These are phyloP conservation scores for Candida krabiensis DNA, from an alignment of 805 yeast species.

Conservation along the genomic window DNA sequence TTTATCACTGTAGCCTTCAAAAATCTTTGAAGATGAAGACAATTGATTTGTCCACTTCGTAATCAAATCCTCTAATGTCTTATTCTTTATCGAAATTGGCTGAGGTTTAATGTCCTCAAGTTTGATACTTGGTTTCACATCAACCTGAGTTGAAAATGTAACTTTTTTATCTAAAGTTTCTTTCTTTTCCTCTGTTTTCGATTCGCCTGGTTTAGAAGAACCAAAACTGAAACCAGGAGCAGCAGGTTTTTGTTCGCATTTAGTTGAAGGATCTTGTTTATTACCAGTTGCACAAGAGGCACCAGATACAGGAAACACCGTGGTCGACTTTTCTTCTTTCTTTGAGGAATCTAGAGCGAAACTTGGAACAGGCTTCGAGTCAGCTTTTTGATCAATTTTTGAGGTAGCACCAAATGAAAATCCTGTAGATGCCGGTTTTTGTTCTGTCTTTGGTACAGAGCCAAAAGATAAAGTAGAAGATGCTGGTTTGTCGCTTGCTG, in stretches of 20 bases:
- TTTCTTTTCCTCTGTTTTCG: constrained; percentile 1
- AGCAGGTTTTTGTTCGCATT: constrained; percentile 24
- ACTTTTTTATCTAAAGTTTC: constrained; percentile 23
- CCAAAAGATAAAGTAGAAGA: constrained; percentile 1
- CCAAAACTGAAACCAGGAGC: constrained; percentile 3
- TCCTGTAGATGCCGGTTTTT: constrained; percentile 2
- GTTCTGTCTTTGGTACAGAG: not conserved
- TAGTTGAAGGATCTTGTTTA: constrained; percentile 6
- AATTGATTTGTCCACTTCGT: constrained; percentile 91
- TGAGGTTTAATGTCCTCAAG: constrained; percentile 62
- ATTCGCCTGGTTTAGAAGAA: constrained; percentile 5
- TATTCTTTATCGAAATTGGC: constrained; percentile 80
- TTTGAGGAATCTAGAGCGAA: constrained; percentile 10
- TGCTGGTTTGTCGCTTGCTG: no score
- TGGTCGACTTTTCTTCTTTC: constrained; percentile 9
- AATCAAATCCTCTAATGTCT: constrained; percentile 88
- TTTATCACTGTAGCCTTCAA: constrained; percentile 70
- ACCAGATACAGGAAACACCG: constrained; percentile 11
- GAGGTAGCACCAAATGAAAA: constrained; percentile 4
- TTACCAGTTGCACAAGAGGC: constrained; percentile 5
- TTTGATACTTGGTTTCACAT: constrained; percentile 31
- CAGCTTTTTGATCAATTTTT: constrained; percentile 3
- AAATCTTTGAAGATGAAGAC: constrained; percentile 68
- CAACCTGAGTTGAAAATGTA: constrained; percentile 31
- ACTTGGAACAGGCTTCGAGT: constrained; percentile 9